A percentile compares a stretch with the other conserved stretches of the same genome.
Conservation (phyloP, 2,329 filamentous ascomycete genomes). For the Pseudofabraea citricarpa region DNA sequence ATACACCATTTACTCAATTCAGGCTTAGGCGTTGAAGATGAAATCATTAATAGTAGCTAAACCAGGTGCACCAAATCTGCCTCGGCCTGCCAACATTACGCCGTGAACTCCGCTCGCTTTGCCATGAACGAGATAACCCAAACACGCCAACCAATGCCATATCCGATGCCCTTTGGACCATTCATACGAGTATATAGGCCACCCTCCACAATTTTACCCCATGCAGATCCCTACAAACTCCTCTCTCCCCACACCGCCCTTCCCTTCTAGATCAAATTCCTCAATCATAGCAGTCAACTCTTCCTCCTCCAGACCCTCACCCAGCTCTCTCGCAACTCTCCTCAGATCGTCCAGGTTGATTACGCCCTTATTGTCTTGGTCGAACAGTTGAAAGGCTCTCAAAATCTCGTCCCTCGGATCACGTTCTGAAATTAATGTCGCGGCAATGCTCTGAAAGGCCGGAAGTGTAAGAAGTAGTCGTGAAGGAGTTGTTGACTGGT, state of each 20-base stretch:
- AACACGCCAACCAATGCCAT: background rate
- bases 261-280: slow-evolving; percentile 92
- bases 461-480: slow-evolving; percentile 65
- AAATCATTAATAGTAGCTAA: too few relatives aligned
- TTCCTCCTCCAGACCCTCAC: slow-evolving; percentile 88
- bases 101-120: slow-evolving; percentile 10
- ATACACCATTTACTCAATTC: too few relatives aligned
- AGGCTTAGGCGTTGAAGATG: too few relatives aligned
- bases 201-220: too few relatives aligned
- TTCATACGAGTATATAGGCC: too few relatives aligned
- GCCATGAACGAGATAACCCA: background rate
- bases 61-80: too few relatives aligned
- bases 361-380: slow-evolving; percentile 84
- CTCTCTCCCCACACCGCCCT: slow-evolving; percentile 69
- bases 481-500: slow-evolving; percentile 31
- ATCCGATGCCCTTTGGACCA: too few relatives aligned
- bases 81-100: background rate
- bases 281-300: slow-evolving; percentile 96
- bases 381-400: slow-evolving; percentile 88
- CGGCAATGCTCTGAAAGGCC: slow-evolving; percentile 71
- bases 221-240: slow-evolving; percentile 49
- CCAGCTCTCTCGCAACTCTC: slow-evolving; percentile 82
- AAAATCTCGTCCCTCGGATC: slow-evolving; percentile 90
- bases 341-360: slow-evolving; percentile 87
- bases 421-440: slow-evolving; percentile 72